phyloP scores from a whole-genome alignment of 345 rosid genomes.

The Dovyalis caffra region DNA sequence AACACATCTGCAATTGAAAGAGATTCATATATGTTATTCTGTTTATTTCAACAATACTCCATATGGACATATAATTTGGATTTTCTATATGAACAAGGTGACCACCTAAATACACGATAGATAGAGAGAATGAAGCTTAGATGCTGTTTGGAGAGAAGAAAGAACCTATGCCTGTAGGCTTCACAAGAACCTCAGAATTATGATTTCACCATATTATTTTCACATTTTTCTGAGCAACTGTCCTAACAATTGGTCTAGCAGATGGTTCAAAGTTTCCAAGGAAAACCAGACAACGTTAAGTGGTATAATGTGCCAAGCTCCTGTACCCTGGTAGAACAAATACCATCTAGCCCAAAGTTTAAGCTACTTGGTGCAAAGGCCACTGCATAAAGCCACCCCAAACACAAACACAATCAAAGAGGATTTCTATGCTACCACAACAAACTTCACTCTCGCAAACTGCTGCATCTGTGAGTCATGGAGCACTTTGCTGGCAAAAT shows the following conservation, averaged over 20 bases:
- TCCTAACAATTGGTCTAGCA: background rate
- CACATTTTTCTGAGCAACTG: background rate
- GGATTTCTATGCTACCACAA: background rate
- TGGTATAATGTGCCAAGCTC: background rate
- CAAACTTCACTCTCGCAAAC: background rate
- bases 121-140: background rate
- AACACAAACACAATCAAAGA: background rate
- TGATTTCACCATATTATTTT: background rate
- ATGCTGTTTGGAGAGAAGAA: background rate
- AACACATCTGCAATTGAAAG: constrained; percentile 65
- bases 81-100: background rate
- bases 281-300: background rate
- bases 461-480: background rate
- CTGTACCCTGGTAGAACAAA: background rate
- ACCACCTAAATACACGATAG: background rate
- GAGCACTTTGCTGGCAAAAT: background rate
- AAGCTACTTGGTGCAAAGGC: background rate
- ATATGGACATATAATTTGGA: background rate
- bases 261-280: background rate
- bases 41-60: background rate
- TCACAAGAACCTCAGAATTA: background rate
- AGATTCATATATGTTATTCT: background rate
- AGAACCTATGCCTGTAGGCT: background rate
- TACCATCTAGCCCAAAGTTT: background rate
- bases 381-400: background rate